Percentiles rank a stretch among this genome's conserved stretches.
phyloP scores from a whole-genome alignment of 2,329 filamentous ascomycete species.

The Trichophyton schoenleinii region DNA sequence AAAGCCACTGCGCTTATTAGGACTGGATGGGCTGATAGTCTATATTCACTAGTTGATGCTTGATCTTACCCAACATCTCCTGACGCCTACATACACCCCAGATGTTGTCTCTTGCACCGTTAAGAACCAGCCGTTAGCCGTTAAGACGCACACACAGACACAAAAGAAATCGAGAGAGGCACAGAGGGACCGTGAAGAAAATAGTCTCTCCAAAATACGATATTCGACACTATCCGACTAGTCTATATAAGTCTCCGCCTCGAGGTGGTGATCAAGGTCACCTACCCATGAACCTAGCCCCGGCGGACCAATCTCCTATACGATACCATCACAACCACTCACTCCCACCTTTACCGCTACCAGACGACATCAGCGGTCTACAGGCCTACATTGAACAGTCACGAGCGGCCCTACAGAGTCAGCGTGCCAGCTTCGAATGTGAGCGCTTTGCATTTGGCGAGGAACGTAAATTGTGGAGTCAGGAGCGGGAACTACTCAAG shows the following conservation, averaged over 20 bases:
- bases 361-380: not conserved
- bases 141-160: too few relatives aligned
- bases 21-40: not conserved
- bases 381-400: slow-evolving; percentile 30
- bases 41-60: not conserved
- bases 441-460: slow-evolving; percentile 31
- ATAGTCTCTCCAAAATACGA: not conserved
- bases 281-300: not conserved
- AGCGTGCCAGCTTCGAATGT: slow-evolving; percentile 27
- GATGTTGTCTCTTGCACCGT: not conserved
- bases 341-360: not conserved
- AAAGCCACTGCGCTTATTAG: not conserved
- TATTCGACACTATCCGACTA: not conserved
- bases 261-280: not conserved
- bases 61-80: not conserved
- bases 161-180: too few relatives aligned
- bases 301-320: not conserved
- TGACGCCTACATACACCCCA: not conserved
- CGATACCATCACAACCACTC: not conserved
- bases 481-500: slow-evolving; percentile 31
- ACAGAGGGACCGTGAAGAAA: not conserved
- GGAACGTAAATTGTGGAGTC: slow-evolving; percentile 34
- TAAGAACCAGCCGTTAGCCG: not conserved
- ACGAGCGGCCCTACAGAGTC: slow-evolving; percentile 27
- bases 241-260: not conserved